Evolutionary conservation across 441 rosid genomes (phyloP).

Genomic region (Populus tomentosa): DNA sequence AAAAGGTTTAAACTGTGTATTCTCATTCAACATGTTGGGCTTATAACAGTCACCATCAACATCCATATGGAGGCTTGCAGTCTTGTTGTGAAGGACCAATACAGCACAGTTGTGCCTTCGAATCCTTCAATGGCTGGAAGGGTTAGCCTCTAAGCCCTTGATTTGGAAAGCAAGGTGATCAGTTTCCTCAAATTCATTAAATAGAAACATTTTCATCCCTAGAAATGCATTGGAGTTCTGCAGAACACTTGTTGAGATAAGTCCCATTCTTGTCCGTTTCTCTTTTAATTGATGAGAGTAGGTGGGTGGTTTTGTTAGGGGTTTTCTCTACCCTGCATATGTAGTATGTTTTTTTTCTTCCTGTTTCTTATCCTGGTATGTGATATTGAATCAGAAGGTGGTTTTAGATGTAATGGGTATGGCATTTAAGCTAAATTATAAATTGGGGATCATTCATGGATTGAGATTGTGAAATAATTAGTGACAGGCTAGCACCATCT

Average conservation of each 20-base stretch:
- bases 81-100: conserved; percentile 77
- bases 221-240: neutral
- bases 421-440: neutral
- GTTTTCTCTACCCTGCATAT: neutral
- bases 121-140: conserved; percentile 95
- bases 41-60: conserved; percentile 79
- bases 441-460: neutral
- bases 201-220: neutral
- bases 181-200: conserved; percentile 7
- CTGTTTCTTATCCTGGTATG: neutral
- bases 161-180: conserved; percentile 87
- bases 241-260: neutral
- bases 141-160: conserved; percentile 91
- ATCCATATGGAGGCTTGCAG: conserved; percentile 95
- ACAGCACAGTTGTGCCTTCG: conserved; percentile 95
- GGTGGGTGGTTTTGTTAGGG: neutral
- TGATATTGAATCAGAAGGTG: neutral
- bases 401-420: neutral
- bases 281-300: neutral
- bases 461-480: neutral
- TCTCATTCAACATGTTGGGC: conserved; percentile 19
- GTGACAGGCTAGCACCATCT: neutral
- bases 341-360: neutral
- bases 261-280: neutral
- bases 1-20: conserved; percentile 12